These are phyloP conservation scores for Didymella segeticola DNA, from an alignment of 2,329 filamentous ascomycete species.

Conservation along the genomic window DNA sequence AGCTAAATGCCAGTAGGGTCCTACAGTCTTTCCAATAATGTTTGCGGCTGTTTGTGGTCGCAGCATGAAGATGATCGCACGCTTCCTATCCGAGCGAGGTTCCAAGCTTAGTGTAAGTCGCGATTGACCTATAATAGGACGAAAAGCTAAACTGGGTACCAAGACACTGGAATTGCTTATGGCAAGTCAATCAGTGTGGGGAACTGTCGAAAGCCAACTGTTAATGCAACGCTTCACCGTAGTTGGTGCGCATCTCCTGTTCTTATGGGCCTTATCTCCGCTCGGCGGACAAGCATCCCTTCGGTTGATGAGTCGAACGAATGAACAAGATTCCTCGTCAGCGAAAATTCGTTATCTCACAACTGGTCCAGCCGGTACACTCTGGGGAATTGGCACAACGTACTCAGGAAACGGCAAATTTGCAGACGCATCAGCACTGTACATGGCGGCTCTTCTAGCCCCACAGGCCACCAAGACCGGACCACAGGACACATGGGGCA, in stretches of 20 bases:
- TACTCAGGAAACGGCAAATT: constrained; percentile 26
- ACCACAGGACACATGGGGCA: constrained; percentile 42
- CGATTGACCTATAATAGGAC: too few species aligned
- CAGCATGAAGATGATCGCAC: constrained; percentile 46
- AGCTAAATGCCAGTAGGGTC: constrained; percentile 26
- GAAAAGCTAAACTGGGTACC: too few species aligned
- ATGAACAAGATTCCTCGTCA: background rate
- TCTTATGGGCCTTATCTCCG: constrained; percentile 48
- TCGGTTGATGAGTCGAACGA: constrained; percentile 32
- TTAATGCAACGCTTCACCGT: constrained; percentile 38
- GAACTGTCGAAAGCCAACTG: constrained; percentile 44
- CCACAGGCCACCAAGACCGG: constrained; percentile 31
- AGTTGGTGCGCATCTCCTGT: constrained; percentile 40
- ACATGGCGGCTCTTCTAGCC: constrained; percentile 35
- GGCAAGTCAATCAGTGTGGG: constrained; percentile 49
- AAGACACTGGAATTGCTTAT: constrained; percentile 46
- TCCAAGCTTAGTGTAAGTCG: constrained; percentile 38
- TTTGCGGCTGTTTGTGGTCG: constrained; percentile 46
- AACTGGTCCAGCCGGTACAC: constrained; percentile 30
- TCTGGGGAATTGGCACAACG: too few species aligned
- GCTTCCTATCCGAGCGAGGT: constrained; percentile 44
- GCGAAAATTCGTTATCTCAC: constrained; percentile 38
- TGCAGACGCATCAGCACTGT: constrained; percentile 31
- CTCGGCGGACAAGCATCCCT: constrained; percentile 48
- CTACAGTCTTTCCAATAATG: constrained; percentile 47